Evolutionary conservation across 148 eudicot species (phyloP), one percentile per base, ranked within the genome.

Genomic region (Chenopodium suecicum): DNA sequence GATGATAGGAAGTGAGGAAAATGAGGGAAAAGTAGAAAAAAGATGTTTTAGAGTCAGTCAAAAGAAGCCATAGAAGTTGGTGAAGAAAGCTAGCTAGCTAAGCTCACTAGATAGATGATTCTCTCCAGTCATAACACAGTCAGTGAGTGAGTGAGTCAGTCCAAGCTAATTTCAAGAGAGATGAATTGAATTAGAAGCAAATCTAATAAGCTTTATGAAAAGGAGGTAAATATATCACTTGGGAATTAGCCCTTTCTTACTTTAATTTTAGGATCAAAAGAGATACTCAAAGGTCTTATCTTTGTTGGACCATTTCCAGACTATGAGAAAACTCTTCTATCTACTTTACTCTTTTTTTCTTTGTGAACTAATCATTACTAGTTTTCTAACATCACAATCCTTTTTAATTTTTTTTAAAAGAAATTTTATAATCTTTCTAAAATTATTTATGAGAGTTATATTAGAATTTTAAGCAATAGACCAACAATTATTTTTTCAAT

Each of bases 271-370:
- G 78, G 86, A 84, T 84, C 84, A 84, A 84, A 84, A 84, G 84
- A 84, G 74, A 84, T 78, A 84, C 86, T 81, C 84, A 84, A 84
- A 84, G 81, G 78, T 44, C 71, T 84, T 84, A 77, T 80, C 84
- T 81, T 81, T 81, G 84, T 84, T 81, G 84, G 86, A 84, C 86
- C 84, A 73, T 81, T 80, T 41, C 83, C 77, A 70, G 77, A 75
- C 79, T 77, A 77, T 80, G 47, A 62, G 75, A 84, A 81, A 71
- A 25, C 8, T 73, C 58, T 80, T 44, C 11, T 13, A 41, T 67
- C 23, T 81, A 73, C 86, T 84, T 84, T 84, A 81, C 84, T 84
- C 37, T 84, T 84, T 67, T 68, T 74, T 81, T 54, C 17, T 84
- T 62, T 84, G 78, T 84, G 84, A 81, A 37, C 79, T 77, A 81